phyloP scores from a whole-genome alignment of 176 grass and related monocot genomes.

The Thalia dealbata region DNA sequence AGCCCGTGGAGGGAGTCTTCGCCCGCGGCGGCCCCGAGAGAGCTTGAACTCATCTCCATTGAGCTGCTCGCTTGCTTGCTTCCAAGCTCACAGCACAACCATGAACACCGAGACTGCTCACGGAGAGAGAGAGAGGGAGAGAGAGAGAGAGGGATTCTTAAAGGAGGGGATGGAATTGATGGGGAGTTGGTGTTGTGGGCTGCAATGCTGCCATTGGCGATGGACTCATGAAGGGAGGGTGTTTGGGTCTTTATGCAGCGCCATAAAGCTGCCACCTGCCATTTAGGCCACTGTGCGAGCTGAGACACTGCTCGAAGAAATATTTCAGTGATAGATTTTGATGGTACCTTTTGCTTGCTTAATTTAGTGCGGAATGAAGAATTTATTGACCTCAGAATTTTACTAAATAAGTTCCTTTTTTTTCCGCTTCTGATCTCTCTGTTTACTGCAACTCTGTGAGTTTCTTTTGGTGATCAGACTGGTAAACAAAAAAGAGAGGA shows the following conservation, averaged over 20 bases:
- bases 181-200: neutral
- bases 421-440: neutral
- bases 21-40: neutral
- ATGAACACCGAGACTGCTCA: no score
- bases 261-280: constrained; percentile 14
- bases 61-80: neutral
- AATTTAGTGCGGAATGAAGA: neutral
- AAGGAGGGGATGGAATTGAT: neutral
- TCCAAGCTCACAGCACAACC: neutral
- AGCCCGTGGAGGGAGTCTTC: constrained; percentile 9
- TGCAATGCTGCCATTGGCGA: neutral
- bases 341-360: constrained; percentile 2
- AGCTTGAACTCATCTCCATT: neutral
- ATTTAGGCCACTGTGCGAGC: neutral
- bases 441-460: neutral
- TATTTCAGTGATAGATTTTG: neutral
- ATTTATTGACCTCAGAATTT: neutral
- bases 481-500: no score
- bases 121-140: neutral
- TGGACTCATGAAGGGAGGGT: neutral
- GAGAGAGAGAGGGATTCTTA: neutral
- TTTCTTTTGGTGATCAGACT: no score
- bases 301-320: neutral
- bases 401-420: neutral
- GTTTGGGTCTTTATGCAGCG: neutral